phyloP scores from a whole-genome alignment of 2,329 filamentous ascomycete species.

The Bipolaris victoriae region DNA sequence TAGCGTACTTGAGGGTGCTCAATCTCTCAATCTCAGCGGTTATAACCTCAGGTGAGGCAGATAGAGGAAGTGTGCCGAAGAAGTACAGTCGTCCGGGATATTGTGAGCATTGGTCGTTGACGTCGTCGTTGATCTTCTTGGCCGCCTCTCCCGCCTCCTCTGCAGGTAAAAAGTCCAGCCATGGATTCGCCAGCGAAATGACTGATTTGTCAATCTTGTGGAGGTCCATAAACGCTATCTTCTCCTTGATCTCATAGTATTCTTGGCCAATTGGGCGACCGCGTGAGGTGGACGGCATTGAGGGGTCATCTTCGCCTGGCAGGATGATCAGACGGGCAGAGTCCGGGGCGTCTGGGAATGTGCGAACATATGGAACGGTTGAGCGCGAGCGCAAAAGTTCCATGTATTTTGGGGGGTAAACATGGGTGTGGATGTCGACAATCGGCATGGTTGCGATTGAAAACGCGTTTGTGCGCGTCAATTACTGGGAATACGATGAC shows the following conservation, averaged over 20 bases:
- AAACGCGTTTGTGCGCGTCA: slow-evolving; percentile 7
- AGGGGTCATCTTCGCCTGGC: slow-evolving; percentile 61
- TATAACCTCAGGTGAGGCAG: slow-evolving; percentile 66
- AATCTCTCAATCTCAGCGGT: slow-evolving; percentile 70
- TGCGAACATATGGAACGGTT: slow-evolving; percentile 73
- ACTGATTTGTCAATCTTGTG: slow-evolving; percentile 84
- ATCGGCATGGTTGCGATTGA: slow-evolving; percentile 47
- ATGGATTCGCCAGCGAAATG: slow-evolving; percentile 89
- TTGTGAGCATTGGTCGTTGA: slow-evolving; percentile 71
- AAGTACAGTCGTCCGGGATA: slow-evolving; percentile 76
- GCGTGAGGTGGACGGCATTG: slow-evolving; percentile 61
- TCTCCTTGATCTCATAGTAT: slow-evolving; percentile 80
- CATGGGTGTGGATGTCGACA: slow-evolving; percentile 68
- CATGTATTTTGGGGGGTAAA: slow-evolving; percentile 67
- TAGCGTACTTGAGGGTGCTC: slow-evolving; percentile 67
- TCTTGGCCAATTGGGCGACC: slow-evolving; percentile 83
- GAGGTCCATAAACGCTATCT: slow-evolving; percentile 85
- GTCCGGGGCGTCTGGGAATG: slow-evolving; percentile 60
- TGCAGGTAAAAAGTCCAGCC: slow-evolving; percentile 80
- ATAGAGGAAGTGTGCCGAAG: slow-evolving; percentile 82
- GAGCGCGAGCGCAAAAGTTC: slow-evolving; percentile 62
- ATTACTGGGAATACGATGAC: not conserved
- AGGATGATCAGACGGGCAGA: slow-evolving; percentile 72
- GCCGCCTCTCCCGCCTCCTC: slow-evolving; percentile 69
- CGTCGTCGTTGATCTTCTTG: slow-evolving; percentile 74